These are phyloP conservation scores for Cryptococcus amylolentus DNA, from an alignment of 1,284 basidiomycete species.

Conservation along the genomic window DNA sequence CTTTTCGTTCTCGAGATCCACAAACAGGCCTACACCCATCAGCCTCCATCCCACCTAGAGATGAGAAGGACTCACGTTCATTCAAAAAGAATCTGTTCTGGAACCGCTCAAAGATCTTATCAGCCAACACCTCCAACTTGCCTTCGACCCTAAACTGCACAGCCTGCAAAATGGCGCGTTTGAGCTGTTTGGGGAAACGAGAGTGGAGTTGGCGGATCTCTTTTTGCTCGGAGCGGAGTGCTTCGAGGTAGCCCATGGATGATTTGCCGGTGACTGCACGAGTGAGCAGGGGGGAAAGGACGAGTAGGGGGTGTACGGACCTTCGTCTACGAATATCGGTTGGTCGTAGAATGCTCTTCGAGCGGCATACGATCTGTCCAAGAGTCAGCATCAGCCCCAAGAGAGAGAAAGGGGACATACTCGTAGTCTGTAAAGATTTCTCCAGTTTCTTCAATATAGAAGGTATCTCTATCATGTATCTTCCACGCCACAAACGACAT, in stretches of 20 bases:
- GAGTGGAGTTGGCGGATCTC: conserved; percentile 84
- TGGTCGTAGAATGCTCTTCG: conserved; percentile 91
- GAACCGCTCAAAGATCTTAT: conserved; percentile 90
- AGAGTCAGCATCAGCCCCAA: background rate
- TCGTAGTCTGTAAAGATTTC: conserved; percentile 94
- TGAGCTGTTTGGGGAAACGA: conserved; percentile 87
- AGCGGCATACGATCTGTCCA: conserved; percentile 72
- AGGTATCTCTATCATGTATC: conserved; percentile 64
- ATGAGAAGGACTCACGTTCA: conserved; percentile 65
- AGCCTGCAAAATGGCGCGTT: conserved; percentile 80
- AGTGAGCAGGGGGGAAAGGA: background rate
- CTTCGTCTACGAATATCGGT: conserved; percentile 54
- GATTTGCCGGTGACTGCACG: conserved; percentile 78
- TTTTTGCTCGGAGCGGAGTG: conserved; percentile 81
- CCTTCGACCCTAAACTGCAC: conserved; percentile 98
- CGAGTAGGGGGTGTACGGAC: conserved; percentile 16
- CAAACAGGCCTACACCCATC: conserved; percentile 62
- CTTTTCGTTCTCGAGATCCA: conserved; percentile 78
- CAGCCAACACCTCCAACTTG: conserved; percentile 87
- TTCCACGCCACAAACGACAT: conserved; percentile 23
- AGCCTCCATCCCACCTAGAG: background rate
- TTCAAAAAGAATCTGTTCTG: conserved; percentile 88
- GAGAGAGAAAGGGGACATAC: conserved; percentile 55
- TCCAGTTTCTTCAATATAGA: conserved; percentile 84
- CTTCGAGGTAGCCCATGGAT: conserved; percentile 89